Percentiles rank a stretch among this genome's conserved stretches.
phyloP scores from a whole-genome alignment of 2,329 filamentous ascomycete genomes.

The Fusarium illudens region DNA sequence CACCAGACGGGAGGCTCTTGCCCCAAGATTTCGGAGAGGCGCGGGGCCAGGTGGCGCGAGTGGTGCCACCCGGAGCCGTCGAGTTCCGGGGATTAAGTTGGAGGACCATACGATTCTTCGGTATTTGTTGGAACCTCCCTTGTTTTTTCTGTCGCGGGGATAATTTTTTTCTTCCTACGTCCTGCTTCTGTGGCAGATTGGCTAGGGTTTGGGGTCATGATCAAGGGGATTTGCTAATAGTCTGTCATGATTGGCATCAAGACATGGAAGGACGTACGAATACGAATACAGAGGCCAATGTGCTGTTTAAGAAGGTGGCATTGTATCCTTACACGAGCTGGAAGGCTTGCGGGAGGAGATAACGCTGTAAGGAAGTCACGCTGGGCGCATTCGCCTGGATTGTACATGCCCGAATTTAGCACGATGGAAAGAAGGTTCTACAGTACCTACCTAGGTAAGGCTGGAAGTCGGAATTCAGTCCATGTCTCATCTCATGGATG shows the following conservation, averaged over 20 bases:
- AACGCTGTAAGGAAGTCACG: no score
- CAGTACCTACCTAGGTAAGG: no score
- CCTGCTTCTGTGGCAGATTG: background rate
- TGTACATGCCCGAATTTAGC: no score
- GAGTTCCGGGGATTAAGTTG: constrained; percentile 33
- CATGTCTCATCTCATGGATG: no score
- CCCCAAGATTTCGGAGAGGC: constrained; percentile 23
- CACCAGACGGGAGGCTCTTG: background rate
- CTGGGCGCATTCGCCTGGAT: no score
- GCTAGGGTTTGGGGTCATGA: background rate
- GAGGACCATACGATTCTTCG: constrained; percentile 41
- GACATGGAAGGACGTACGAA: constrained; percentile 7
- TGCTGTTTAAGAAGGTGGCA: no score
- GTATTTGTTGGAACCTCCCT: constrained; percentile 34
- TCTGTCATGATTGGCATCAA: background rate
- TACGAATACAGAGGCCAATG: constrained; percentile 27
- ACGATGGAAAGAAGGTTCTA: no score
- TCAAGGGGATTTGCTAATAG: background rate
- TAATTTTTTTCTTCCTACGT: constrained; percentile 10
- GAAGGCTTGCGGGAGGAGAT: no score
- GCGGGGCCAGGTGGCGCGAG: constrained; percentile 34
- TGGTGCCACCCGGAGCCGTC: constrained; percentile 40
- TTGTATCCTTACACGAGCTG: no score
- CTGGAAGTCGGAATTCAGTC: no score
- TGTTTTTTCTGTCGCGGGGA: background rate